Conservation (phyloP, 2,329 filamentous ascomycete species). For the Aureobasidium sp. region DNA sequence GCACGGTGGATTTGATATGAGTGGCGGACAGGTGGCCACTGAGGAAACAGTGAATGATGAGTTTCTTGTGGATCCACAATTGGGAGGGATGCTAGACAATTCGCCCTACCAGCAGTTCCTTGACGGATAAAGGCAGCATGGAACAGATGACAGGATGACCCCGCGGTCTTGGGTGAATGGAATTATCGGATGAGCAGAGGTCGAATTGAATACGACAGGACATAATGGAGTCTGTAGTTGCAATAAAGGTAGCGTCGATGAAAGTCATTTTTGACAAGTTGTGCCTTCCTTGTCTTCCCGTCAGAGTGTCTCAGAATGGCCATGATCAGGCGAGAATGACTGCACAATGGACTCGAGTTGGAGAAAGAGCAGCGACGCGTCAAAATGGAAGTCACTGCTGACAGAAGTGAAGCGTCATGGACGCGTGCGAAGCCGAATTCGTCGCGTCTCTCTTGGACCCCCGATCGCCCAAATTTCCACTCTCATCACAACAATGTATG, state of each 20-base stretch:
- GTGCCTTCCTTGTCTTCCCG: not conserved
- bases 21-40: not conserved
- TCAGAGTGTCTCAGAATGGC: not conserved
- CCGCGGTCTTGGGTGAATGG: not conserved
- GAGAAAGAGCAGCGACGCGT: not conserved
- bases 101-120: slow-evolving; percentile 9
- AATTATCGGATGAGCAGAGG: not conserved
- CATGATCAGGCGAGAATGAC: not conserved
- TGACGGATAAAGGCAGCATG: not conserved
- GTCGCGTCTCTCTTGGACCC: slow-evolving; percentile 1
- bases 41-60: not conserved
- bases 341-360: not conserved
- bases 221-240: not conserved
- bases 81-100: slow-evolving; percentile 6
- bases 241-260: not conserved
- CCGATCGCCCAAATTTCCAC: not conserved
- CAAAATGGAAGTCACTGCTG: not conserved
- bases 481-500: slow-evolving; percentile 58
- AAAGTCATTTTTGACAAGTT: not conserved
- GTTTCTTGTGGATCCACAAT: slow-evolving; percentile 9
- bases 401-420: not conserved
- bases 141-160: not conserved
- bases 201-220: not conserved
- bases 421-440: not conserved
- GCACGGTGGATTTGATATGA: not conserved